Percentiles rank a stretch among this genome's conserved stretches.
Conservation (phyloP, 2,329 filamentous ascomycete species). For the Pseudogymnoascus sp. region DNA sequence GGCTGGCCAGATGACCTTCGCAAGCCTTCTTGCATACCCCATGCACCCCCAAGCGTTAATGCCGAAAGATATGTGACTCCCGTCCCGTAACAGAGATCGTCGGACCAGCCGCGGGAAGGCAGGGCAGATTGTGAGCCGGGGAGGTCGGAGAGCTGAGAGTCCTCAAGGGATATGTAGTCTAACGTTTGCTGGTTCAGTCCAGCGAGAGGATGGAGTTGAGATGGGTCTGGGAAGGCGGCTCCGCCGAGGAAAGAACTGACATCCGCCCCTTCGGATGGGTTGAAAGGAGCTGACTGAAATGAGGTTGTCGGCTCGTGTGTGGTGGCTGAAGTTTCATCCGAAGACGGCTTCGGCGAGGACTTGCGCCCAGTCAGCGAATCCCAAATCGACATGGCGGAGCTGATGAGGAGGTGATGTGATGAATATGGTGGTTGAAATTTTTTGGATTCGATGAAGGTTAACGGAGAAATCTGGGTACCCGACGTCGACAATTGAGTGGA, state of each 20-base stretch:
- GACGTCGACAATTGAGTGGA: neutral
- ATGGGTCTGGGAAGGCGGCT: conserved; percentile 72
- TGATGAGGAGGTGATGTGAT: conserved; percentile 13
- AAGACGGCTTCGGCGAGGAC: conserved; percentile 25
- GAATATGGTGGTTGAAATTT: conserved; percentile 18
- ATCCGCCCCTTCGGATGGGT: conserved; percentile 65
- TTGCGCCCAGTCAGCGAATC: conserved; percentile 32
- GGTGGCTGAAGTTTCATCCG: conserved; percentile 15
- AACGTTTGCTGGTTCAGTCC: conserved; percentile 87
- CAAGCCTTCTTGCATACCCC: conserved; percentile 86
- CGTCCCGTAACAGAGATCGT: conserved; percentile 96
- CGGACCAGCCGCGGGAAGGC: conserved; percentile 92
- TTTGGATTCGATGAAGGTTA: conserved; percentile 13
- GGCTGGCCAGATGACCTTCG: conserved; percentile 66
- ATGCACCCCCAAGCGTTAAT: conserved; percentile 74
- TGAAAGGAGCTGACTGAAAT: conserved; percentile 51
- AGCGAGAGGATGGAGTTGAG: conserved; percentile 83
- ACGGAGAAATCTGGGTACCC: conserved; percentile 12
- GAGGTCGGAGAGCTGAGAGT: conserved; percentile 76
- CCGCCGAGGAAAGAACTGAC: conserved; percentile 77
- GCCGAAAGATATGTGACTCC: conserved; percentile 90
- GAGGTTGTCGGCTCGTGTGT: conserved; percentile 30
- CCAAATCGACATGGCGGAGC: conserved; percentile 31
- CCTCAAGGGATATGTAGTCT: conserved; percentile 91
- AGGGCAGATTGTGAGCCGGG: conserved; percentile 80